phyloP scores from a whole-genome alignment of 352 stramenopile species.

The Lagenidium sp. region DNA sequence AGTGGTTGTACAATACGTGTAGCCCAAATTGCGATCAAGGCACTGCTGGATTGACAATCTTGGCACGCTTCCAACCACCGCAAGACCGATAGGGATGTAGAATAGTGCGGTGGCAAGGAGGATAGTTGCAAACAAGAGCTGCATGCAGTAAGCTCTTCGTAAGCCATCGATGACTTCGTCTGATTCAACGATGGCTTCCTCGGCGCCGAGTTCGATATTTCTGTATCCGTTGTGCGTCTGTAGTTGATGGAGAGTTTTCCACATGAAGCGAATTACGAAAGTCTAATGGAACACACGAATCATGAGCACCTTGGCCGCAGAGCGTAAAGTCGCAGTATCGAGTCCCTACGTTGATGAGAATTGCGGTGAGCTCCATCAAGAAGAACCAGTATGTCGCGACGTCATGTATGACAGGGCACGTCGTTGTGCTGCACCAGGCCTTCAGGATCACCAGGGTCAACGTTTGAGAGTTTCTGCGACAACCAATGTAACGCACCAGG shows the following conservation, averaged over 20 bases:
- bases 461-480: too few species aligned
- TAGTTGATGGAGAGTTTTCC: slow-evolving; percentile 4
- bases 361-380: slow-evolving; percentile 20
- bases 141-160: slow-evolving; percentile 18
- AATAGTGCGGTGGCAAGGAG: slow-evolving; percentile 15
- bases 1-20: slow-evolving; percentile 14
- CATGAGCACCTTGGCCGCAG: neutral
- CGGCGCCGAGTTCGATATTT: neutral
- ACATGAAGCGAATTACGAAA: slow-evolving; percentile 25
- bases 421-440: slow-evolving; percentile 17
- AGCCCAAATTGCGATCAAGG: slow-evolving; percentile 10
- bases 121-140: slow-evolving; percentile 15
- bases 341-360: slow-evolving; percentile 34
- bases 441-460: too few species aligned
- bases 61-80: slow-evolving; percentile 10
- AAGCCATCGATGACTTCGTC: slow-evolving; percentile 10
- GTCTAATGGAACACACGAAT: slow-evolving; percentile 12
- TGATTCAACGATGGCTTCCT: slow-evolving; percentile 6
- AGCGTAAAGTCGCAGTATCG: too few species aligned
- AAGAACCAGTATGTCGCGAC: slow-evolving; percentile 26
- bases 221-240: too few species aligned
- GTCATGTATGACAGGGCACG: slow-evolving; percentile 18
- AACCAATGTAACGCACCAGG: too few species aligned
- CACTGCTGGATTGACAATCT: slow-evolving; percentile 18
- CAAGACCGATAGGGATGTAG: slow-evolving; percentile 21